phyloP scores from a whole-genome alignment of 192 early-diverging fungal genomes.

The Mortierella alpina region DNA sequence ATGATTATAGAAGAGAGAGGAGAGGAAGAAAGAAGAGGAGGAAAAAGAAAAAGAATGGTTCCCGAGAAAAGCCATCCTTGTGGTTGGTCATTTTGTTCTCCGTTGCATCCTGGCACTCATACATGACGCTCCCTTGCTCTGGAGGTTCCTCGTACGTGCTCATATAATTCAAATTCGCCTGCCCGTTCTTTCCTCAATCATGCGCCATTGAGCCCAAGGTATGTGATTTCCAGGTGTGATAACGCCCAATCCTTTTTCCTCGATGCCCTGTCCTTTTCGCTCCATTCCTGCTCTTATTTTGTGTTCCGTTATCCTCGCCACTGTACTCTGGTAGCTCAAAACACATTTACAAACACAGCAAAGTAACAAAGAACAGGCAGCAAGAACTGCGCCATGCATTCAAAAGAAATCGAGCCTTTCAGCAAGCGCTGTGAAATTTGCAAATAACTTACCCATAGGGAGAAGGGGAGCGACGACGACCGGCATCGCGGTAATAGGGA shows the following conservation, averaged over 20 bases:
- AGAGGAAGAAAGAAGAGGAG: conserved; percentile 20
- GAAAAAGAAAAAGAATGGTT: conserved; percentile 33
- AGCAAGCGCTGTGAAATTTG: neutral
- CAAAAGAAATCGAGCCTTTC: neutral
- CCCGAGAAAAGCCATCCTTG: conserved; percentile 50
- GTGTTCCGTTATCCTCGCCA: no score
- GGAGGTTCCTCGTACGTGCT: neutral
- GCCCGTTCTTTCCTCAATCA: no score
- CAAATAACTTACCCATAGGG: conserved; percentile 52
- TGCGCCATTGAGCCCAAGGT: no score
- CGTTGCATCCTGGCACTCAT: conserved; percentile 16
- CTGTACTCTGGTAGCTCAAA: neutral
- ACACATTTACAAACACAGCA: neutral
- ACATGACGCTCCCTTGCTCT: conserved; percentile 3
- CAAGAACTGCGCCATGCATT: neutral
- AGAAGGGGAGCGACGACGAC: conserved; percentile 54
- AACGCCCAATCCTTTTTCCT: no score
- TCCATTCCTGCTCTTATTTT: no score
- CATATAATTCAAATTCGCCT: neutral
- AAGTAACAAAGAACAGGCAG: neutral
- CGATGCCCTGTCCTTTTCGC: no score
- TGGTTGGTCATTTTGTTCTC: conserved; percentile 52
- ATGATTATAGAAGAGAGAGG: neutral
- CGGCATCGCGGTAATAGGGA: conserved; percentile 42
- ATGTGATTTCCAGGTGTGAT: no score